Conservation (phyloP, 2,329 filamentous ascomycete species). For the Cladobotryum protrusum region DNA sequence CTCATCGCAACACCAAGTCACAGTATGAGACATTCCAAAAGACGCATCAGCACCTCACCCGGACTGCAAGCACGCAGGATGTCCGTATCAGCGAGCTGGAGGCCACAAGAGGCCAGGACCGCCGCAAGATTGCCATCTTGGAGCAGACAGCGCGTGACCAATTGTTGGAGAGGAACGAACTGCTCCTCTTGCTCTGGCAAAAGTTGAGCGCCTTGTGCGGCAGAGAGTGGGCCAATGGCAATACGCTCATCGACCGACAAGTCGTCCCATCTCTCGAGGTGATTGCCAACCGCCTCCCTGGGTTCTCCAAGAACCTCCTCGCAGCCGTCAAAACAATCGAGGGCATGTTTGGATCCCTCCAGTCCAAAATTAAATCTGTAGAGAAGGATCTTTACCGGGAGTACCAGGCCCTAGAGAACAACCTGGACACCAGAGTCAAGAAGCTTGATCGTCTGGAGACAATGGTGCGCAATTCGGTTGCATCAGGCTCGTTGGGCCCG, state of each 20-base stretch:
- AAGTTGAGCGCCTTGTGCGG: slow-evolving; percentile 80
- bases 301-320: slow-evolving; percentile 85
- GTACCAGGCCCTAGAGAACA: slow-evolving; percentile 78
- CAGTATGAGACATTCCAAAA: slow-evolving; percentile 85
- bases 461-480: slow-evolving; percentile 61
- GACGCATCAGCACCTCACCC: slow-evolving; percentile 78
- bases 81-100: slow-evolving; percentile 82
- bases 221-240: slow-evolving; percentile 83
- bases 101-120: slow-evolving; percentile 67
- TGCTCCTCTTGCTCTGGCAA: slow-evolving; percentile 87
- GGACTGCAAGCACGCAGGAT: slow-evolving; percentile 80
- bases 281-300: slow-evolving; percentile 76
- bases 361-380: slow-evolving; percentile 71
- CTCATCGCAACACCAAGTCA: slow-evolving; percentile 78
- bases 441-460: slow-evolving; percentile 83
- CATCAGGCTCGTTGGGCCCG: slow-evolving; percentile 40
- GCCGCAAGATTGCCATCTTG: slow-evolving; percentile 65
- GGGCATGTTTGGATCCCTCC: slow-evolving; percentile 69
- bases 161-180: slow-evolving; percentile 78
- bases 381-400: slow-evolving; percentile 88
- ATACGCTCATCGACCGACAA: slow-evolving; percentile 82
- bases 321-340: slow-evolving; percentile 85
- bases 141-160: slow-evolving; percentile 83
- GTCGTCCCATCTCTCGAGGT: slow-evolving; percentile 76
- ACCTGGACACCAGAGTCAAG: slow-evolving; percentile 71